Conservation (phyloP, 1,284 basidiomycete species). For the Pseudomicrostroma phylloplanum region DNA sequence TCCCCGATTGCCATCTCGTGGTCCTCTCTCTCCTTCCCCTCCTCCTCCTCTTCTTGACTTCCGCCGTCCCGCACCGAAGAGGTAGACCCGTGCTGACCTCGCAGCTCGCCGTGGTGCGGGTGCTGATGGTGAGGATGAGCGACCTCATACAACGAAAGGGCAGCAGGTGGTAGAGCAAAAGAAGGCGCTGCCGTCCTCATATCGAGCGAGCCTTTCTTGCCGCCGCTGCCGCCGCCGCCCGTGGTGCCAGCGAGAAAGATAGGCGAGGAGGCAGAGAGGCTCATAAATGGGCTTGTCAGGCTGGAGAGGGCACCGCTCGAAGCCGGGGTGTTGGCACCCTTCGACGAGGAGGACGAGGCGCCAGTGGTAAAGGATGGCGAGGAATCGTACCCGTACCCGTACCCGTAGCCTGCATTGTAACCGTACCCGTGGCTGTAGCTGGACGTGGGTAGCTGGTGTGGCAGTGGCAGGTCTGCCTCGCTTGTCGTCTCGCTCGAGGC, state of each 20-base stretch:
- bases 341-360: neutral
- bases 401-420: neutral
- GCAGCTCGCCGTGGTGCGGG: neutral
- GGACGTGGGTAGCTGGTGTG: no score
- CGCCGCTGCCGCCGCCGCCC: neutral
- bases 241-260: neutral
- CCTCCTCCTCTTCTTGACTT: neutral
- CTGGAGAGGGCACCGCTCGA: slow-evolving; percentile 13
- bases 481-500: no score
- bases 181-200: no score
- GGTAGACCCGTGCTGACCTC: neutral
- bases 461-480: no score
- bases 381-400: neutral
- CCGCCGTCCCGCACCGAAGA: neutral
- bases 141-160: neutral
- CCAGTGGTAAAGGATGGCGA: neutral
- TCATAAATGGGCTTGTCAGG: slow-evolving; percentile 19
- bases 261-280: neutral
- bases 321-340: neutral
- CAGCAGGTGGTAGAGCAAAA: neutral
- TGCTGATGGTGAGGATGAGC: neutral
- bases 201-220: neutral
- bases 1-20: no score
- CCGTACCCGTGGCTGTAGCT: no score
- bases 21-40: no score